Evolutionary conservation across 768 basidiomycete species (phyloP), one percentile per base, ranked within the genome.

Genomic region (Fomitopsis serialis): DNA sequence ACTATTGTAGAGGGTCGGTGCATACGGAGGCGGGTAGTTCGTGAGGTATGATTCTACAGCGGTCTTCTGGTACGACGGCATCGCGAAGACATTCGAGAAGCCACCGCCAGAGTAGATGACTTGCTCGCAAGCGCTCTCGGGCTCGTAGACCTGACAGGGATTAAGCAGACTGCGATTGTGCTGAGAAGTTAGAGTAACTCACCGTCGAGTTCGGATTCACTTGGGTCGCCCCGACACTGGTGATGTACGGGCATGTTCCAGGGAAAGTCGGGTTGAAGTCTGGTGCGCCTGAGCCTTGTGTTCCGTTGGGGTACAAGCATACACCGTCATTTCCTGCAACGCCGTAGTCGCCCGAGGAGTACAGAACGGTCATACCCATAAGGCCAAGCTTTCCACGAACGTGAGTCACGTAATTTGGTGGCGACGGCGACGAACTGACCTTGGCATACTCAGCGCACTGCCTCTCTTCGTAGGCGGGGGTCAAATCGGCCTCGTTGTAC

Each of bases 361-460:
- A 79, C 34, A 78, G 58, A 22, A 78, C 47, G 3, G 76, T 69
- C 6, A 64, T 61, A 35, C 70, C 70, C 64, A 68, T 57, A 21
- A 70, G 53, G 9, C 70, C 70, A 25, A 72, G 58, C 65, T 66
- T 45, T 1, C 23, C 13, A 6, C 13, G 19, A 19, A 4, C 6
- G 37, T 40, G 19, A 40, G 37, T 17, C 15, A 40, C 15, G 23
- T 35, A 36, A 15, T 12, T 13, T 13, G 22, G 12, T 21, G 23
- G 13, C 29, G 11, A n/a, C 9, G 6, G 22, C 25, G 19, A 15
- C 21, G 48, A 24, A 24, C 54, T 15, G 12, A 51, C 55, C 52
- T 77, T 77, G 29, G 65, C 75, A 51, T 74, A 75, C 54, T 78
- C 76, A 2, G 64, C 57, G 57, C 74, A 76, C 48, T 75, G 73